Evolutionary conservation across 371 early-diverging fungal genomes (phyloP), one percentile per base, ranked within the genome.

Genomic region (Apophysomyces ossiformis): DNA sequence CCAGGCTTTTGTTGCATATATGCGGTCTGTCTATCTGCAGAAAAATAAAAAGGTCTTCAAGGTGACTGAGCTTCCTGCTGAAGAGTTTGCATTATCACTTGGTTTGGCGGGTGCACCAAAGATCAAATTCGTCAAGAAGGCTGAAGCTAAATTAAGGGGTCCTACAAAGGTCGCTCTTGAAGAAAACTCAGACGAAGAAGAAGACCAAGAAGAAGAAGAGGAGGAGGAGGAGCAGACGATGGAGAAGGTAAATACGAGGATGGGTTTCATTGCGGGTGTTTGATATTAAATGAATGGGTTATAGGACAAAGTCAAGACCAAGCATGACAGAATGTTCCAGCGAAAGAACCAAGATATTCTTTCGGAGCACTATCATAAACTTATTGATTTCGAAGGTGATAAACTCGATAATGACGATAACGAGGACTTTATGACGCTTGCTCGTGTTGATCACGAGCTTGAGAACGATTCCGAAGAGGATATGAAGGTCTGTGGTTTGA

Each of bases 51-150:
- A 74, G 2, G 82, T 96, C 18, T 97, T 98, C 71, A 88, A 94
- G 59, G 95, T 96, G 7, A 82, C 89, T 26, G 88, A 81, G 11
- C 68, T 99, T 46, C 99, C 98, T 1, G 84, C 89, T 1, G 95
- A 95, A 43, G 92, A 87, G 59, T 98, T 85, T 79, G 96, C 99
- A 0, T 86, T 89, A 39, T 86, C 95, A 0, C 74, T 97, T 59
- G 99, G 99, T 18, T 84, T 99, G 64, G 96, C 96, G 4, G 97
- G 97, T 70, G 90, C 95, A 15, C 99, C 99, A 44, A 90, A 91
- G 75, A 93, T 98, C 74, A 95, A 93, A 77, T 97, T 97, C 78
- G 76, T 94, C 15, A 85, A 86, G 70, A 76, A 76, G 58, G 65
- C 69, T 21, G 64, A 66, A 7, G 76, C 80, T 21, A 77, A 73